Conservation (phyloP, 306 rosid species). For the Pterocarpus macrocarpus region DNA sequence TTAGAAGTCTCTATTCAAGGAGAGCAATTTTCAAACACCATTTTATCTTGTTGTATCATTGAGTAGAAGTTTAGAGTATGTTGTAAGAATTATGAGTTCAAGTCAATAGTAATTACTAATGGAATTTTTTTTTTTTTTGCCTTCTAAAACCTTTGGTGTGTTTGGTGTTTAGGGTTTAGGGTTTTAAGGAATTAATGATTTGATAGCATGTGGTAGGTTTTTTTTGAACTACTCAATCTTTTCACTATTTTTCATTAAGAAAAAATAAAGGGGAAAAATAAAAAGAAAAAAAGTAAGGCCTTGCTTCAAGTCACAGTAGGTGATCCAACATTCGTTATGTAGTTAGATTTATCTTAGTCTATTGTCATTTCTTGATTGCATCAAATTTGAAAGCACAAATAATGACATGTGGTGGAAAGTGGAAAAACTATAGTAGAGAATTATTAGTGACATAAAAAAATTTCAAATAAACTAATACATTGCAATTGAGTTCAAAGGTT, state of each 20-base stretch:
- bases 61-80: slow-evolving; percentile 9
- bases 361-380: slow-evolving; percentile 17
- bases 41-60: neutral
- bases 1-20: neutral
- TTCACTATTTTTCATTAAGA: neutral
- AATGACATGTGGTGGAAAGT: slow-evolving; percentile 39
- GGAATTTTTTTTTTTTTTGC: too few relatives aligned
- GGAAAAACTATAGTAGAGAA: slow-evolving; percentile 2
- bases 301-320: slow-evolving; percentile 30
- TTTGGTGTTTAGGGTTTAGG: too few relatives aligned
- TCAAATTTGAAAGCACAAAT: slow-evolving; percentile 27
- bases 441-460: neutral
- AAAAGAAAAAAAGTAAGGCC: neutral
- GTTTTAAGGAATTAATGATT: slow-evolving; percentile 28
- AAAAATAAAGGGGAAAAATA: too few relatives aligned
- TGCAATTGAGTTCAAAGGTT: neutral
- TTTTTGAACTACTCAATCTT: slow-evolving; percentile 20
- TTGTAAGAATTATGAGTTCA: neutral
- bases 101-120: too few relatives aligned
- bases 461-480: slow-evolving; percentile 14
- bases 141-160: too few relatives aligned
- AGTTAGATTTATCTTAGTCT: neutral
- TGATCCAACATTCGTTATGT: slow-evolving; percentile 21
- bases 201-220: slow-evolving; percentile 11
- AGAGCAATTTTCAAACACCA: neutral